Evolutionary conservation across 1,284 basidiomycete genomes (phyloP).

Genomic region (Leccinum pachyderme): DNA sequence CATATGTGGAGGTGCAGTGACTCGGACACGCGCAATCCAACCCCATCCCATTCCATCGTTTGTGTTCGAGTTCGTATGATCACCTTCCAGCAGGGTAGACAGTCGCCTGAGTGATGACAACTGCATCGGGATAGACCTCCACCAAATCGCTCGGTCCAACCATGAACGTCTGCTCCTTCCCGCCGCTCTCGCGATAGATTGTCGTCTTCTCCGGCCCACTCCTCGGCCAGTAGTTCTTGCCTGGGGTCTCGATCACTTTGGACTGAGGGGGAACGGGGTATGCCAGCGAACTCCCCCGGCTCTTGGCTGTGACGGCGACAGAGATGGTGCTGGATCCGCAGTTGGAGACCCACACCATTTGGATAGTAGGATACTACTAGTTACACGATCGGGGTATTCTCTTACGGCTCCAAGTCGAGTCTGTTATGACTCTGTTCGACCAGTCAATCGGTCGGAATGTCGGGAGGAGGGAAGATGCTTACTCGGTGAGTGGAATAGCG

Average conservation of each 20-base stretch:
- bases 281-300: neutral
- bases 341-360: conserved; percentile 3
- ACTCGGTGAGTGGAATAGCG: neutral
- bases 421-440: too few species aligned
- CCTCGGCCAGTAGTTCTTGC: conserved; percentile 2
- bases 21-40: neutral
- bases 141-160: neutral
- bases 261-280: neutral
- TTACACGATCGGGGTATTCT: neutral
- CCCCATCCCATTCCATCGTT: neutral
- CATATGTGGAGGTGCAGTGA: neutral
- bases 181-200: neutral
- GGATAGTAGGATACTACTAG: neutral
- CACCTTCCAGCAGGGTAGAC: neutral
- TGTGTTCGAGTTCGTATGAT: neutral
- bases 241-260: neutral
- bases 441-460: too few species aligned
- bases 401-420: too few species aligned
- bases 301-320: neutral
- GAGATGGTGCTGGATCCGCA: neutral
- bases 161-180: neutral
- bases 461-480: neutral
- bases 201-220: neutral
- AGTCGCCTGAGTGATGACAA: neutral
- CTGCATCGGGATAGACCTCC: neutral